phyloP scores from a whole-genome alignment of 78 protist species.

The Cavenderia fasciculata region DNA sequence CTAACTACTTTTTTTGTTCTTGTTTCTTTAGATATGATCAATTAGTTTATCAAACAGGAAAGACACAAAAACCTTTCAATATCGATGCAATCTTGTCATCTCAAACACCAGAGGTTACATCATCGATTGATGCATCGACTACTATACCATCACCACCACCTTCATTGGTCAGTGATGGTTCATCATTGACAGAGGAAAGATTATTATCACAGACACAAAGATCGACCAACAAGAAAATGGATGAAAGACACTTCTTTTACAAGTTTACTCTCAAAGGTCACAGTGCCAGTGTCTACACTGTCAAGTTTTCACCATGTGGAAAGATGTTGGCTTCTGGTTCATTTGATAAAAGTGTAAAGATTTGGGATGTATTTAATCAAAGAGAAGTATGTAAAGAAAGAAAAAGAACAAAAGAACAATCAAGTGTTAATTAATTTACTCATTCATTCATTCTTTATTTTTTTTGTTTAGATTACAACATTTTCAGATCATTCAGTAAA shows the following conservation, averaged over 20 bases:
- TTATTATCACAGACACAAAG: conserved; percentile 8
- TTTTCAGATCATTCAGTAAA: conserved; percentile 57
- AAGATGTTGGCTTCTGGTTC: conserved; percentile 81
- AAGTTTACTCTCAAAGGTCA: conserved; percentile 81
- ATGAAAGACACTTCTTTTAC: conserved; percentile 77
- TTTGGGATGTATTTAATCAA: conserved; percentile 71
- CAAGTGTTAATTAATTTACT: neutral
- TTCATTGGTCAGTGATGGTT: conserved; percentile 4
- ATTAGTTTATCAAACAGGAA: conserved; percentile 51
- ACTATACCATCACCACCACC: neutral
- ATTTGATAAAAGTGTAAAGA: conserved; percentile 78
- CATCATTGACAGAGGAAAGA: neutral
- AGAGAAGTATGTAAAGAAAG: conserved; percentile 8
- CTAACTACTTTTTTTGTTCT: neutral
- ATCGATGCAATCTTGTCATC: conserved; percentile 57
- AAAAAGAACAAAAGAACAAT: neutral
- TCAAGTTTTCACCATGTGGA: conserved; percentile 81
- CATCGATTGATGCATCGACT: neutral
- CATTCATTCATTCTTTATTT: too few species aligned
- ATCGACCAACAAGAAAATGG: conserved; percentile 51
- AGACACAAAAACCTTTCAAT: conserved; percentile 66
- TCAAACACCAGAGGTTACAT: conserved; percentile 49
- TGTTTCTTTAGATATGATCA: conserved; percentile 57
- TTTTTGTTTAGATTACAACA: conserved; percentile 49
- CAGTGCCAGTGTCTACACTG: conserved; percentile 80